phyloP scores from a whole-genome alignment of 1,284 basidiomycete genomes.

The Hemileia vastatrix region DNA sequence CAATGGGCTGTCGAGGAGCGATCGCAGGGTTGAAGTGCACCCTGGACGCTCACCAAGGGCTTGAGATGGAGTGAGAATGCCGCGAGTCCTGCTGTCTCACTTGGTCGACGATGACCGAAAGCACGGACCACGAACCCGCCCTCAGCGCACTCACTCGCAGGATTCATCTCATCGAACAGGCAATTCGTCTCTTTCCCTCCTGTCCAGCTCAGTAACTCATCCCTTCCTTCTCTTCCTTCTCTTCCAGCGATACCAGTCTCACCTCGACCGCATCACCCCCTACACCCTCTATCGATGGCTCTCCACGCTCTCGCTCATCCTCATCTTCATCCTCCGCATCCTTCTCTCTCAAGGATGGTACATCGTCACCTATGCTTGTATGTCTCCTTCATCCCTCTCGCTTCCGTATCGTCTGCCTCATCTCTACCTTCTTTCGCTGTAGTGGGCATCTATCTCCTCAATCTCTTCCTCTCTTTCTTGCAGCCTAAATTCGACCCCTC shows the following conservation, averaged over 20 bases:
- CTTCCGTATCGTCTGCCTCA: conserved; percentile 39
- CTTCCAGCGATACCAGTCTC: conserved; percentile 53
- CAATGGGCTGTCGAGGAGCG: too few relatives aligned
- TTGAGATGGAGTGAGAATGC: too few relatives aligned
- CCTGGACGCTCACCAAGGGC: too few relatives aligned
- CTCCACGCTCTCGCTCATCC: conserved; percentile 61
- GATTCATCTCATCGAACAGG: too few relatives aligned
- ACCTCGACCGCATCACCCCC: conserved; percentile 83
- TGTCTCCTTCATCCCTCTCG: conserved; percentile 1
- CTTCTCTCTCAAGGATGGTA: conserved; percentile 63
- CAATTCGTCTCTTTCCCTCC: too few relatives aligned
- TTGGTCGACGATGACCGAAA: too few relatives aligned
- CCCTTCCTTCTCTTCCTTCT: too few relatives aligned
- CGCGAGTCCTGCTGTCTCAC: too few relatives aligned
- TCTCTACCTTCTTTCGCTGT: conserved; percentile 28
- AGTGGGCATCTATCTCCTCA: conserved; percentile 43
- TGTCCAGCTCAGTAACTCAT: too few relatives aligned
- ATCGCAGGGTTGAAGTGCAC: too few relatives aligned
- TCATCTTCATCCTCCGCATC: conserved; percentile 76
- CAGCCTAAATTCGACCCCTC: conserved; percentile 95
- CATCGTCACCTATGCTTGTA: conserved; percentile 40
- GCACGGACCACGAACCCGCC: too few relatives aligned
- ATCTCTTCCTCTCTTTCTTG: conserved; percentile 70
- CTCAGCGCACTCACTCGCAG: too few relatives aligned
- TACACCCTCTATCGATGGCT: conserved; percentile 80